Evolutionary conservation across 1,284 basidiomycete species (phyloP).

Genomic region (Flammula alnicola): DNA sequence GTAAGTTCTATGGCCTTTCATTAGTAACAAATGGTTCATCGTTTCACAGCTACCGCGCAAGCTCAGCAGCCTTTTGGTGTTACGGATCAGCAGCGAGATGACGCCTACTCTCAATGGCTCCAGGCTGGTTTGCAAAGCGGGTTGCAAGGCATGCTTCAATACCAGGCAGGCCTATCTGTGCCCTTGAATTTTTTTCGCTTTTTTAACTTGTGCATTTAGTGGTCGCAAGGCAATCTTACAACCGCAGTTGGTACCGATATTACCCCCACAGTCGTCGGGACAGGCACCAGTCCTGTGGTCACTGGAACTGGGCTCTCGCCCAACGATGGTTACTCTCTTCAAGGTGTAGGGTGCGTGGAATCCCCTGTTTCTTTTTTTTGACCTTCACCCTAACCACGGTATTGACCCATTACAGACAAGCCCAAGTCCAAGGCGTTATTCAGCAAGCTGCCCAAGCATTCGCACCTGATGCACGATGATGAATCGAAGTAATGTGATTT

Average conservation of each 20-base stretch:
- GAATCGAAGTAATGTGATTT: slow-evolving; percentile 2
- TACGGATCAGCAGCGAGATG: slow-evolving; percentile 52
- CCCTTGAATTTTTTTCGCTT: not conserved
- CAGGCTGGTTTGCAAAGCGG: slow-evolving; percentile 47
- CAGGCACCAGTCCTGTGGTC: slow-evolving; percentile 33
- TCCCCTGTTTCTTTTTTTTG: not conserved
- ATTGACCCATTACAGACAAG: slow-evolving; percentile 22
- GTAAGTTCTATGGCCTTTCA: slow-evolving; percentile 27
- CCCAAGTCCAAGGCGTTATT: slow-evolving; percentile 25
- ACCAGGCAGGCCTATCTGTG: slow-evolving; percentile 50
- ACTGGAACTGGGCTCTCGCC: slow-evolving; percentile 53
- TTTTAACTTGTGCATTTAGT: slow-evolving; percentile 36
- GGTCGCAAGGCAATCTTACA: slow-evolving; percentile 56
- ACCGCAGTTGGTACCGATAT: slow-evolving; percentile 43
- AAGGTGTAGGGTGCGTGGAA: slow-evolving; percentile 40
- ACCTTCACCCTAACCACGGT: not conserved
- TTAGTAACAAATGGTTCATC: not conserved
- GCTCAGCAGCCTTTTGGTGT: slow-evolving; percentile 45
- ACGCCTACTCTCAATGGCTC: slow-evolving; percentile 59
- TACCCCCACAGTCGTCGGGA: slow-evolving; percentile 34
- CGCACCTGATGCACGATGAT: slow-evolving; percentile 13
- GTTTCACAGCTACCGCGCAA: slow-evolving; percentile 13
- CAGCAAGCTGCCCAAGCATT: slow-evolving; percentile 25
- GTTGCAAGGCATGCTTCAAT: slow-evolving; percentile 57
- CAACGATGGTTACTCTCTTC: slow-evolving; percentile 63